Percentiles rank a stretch among this genome's conserved stretches.
Conservation (phyloP, 2,329 filamentous ascomycete genomes). For the Apiospora arundinis region DNA sequence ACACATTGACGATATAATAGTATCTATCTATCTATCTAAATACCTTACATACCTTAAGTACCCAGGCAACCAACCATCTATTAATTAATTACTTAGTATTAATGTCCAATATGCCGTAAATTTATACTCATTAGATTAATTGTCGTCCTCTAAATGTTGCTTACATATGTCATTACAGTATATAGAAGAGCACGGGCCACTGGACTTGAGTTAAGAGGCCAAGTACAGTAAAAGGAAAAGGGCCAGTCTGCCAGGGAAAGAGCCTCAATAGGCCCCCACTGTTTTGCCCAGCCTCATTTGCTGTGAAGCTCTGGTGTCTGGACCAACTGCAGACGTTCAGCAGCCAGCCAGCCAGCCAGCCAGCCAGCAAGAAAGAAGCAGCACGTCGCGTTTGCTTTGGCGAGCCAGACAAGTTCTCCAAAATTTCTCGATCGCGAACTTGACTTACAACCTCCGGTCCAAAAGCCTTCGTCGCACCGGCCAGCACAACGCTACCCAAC, state of each 20-base stretch:
- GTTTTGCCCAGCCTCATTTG: conserved; percentile 7
- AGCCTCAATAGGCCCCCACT: not conserved
- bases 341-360: too few species aligned
- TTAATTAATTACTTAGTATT: too few species aligned
- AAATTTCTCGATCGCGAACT: conserved; percentile 21
- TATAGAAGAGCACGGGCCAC: not conserved
- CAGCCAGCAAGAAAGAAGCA: not conserved
- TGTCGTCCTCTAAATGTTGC: too few species aligned
- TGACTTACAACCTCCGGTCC: conserved; percentile 16
- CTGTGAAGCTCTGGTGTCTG: not conserved
- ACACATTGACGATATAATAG: not conserved
- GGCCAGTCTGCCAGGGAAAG: not conserved
- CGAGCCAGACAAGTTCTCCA: conserved; percentile 10
- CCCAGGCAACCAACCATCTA: not conserved
- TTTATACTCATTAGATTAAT: too few species aligned
- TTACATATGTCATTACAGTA: too few species aligned
- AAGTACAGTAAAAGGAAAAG: too few species aligned
- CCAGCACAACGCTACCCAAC: conserved; percentile 20
- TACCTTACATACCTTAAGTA: too few species aligned
- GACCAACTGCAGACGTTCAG: not conserved
- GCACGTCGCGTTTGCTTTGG: conserved; percentile 2
- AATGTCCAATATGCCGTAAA: too few species aligned
- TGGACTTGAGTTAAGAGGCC: not conserved
- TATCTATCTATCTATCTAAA: too few species aligned
- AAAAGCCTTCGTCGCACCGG: conserved; percentile 19